Conservation (phyloP, 257 asterid species). For the Parsonsia alboflavescens region DNA sequence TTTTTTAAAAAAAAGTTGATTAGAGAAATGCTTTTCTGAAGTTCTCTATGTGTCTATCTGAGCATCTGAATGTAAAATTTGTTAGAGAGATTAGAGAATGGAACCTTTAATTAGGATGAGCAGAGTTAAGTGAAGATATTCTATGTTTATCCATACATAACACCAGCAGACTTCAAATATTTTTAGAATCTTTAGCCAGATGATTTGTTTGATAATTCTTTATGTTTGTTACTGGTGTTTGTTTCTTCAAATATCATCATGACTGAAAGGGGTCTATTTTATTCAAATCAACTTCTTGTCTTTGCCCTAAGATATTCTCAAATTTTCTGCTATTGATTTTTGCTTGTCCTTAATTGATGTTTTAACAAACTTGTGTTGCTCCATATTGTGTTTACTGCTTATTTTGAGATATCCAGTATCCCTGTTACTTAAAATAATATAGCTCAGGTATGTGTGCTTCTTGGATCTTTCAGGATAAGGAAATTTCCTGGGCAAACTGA, state of each 20-base stretch:
- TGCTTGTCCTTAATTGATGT: background rate
- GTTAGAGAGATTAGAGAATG: background rate
- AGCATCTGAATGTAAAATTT: background rate
- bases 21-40: background rate
- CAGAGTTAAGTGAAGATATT: background rate
- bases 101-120: background rate
- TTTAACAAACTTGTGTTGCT: background rate
- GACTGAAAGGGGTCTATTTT: background rate
- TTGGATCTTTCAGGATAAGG: constrained; percentile 61
- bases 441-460: background rate
- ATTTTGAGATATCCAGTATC: background rate
- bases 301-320: background rate
- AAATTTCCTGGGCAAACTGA: constrained; percentile 99
- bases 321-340: background rate
- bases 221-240: background rate
- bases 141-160: background rate
- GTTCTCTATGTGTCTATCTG: background rate
- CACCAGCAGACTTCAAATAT: background rate
- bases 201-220: background rate
- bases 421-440: background rate
- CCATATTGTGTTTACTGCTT: background rate
- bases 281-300: background rate
- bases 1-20: background rate
- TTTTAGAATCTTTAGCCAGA: background rate
- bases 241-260: background rate